Evolutionary conservation across 257 asterid genomes (phyloP).

Genomic region (Oldenlandia corymbosa): DNA sequence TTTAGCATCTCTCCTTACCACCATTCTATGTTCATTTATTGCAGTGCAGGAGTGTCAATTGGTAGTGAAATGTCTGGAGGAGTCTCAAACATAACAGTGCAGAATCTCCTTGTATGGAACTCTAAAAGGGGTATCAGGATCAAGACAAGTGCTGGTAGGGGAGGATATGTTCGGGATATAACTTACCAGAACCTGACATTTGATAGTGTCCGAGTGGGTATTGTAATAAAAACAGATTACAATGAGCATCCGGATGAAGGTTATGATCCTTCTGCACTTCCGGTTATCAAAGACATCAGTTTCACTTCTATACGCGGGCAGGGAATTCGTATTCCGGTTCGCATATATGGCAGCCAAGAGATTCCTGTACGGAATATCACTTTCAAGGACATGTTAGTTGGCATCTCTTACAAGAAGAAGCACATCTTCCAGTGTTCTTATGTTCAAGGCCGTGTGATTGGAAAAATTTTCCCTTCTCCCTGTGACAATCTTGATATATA

Average conservation of each 20-base stretch:
- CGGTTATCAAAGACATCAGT: slow-evolving; percentile 54
- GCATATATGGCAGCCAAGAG: slow-evolving; percentile 77
- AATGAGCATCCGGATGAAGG: slow-evolving; percentile 82
- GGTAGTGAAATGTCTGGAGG: slow-evolving; percentile 99
- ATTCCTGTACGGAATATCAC: slow-evolving; percentile 65
- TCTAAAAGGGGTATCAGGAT: slow-evolving; percentile 83
- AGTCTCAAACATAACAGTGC: slow-evolving; percentile 60
- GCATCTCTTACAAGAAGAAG: slow-evolving; percentile 87
- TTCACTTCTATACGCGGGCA: slow-evolving; percentile 65
- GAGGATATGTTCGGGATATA: slow-evolving; percentile 65
- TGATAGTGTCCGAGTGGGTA: slow-evolving; percentile 80
- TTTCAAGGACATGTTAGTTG: slow-evolving; percentile 65
- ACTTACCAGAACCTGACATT: slow-evolving; percentile 64
- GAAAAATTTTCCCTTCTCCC: slow-evolving; percentile 71
- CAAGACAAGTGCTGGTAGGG: slow-evolving; percentile 84
- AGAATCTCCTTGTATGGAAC: slow-evolving; percentile 77
- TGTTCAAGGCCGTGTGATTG: slow-evolving; percentile 77
- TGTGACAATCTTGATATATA: slow-evolving; percentile 78
- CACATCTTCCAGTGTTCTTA: slow-evolving; percentile 78
- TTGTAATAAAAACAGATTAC: slow-evolving; percentile 84
- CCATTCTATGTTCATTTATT: slow-evolving; percentile 21
- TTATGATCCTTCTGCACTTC: slow-evolving; percentile 70
- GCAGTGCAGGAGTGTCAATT: slow-evolving; percentile 92
- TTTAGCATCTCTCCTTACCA: slow-evolving; percentile 1
- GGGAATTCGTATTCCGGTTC: slow-evolving; percentile 85